These are phyloP conservation scores for Ilyonectria sp. DNA, from an alignment of 2,329 filamentous ascomycete species.

Conservation along the genomic window DNA sequence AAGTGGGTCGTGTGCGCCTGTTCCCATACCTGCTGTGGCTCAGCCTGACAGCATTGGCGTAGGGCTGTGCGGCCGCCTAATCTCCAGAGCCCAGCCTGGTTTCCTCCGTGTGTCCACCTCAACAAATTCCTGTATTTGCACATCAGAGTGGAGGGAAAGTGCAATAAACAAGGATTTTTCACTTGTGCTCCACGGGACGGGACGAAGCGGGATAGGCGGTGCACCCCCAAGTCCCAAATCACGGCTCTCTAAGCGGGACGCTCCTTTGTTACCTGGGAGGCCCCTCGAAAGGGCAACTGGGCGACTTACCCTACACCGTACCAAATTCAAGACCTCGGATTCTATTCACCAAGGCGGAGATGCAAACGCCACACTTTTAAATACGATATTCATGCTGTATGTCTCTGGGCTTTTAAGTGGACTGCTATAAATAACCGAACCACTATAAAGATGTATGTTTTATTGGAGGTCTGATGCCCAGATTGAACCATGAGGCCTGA, in stretches of 20 bases:
- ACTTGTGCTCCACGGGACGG: background rate
- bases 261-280: background rate
- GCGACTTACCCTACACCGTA: background rate
- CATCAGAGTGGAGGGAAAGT: background rate
- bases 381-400: no score
- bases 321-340: background rate
- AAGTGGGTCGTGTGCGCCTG: background rate
- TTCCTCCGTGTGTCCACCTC: background rate
- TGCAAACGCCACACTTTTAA: no score
- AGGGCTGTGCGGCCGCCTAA: background rate
- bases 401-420: no score
- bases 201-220: constrained; percentile 6
- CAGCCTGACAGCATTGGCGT: background rate
- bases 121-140: background rate
- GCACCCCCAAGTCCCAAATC: constrained; percentile 2
- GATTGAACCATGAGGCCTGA: no score
- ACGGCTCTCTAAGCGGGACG: background rate
- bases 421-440: no score
- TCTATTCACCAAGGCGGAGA: no score
- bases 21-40: background rate
- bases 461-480: no score
- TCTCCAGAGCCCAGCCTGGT: background rate
- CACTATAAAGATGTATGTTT: no score
- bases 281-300: no score
- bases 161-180: constrained; percentile 4